Percentiles rank a stretch among this genome's conserved stretches.
Conservation (phyloP, 164 flowering plant genomes). For the Santalum album region DNA sequence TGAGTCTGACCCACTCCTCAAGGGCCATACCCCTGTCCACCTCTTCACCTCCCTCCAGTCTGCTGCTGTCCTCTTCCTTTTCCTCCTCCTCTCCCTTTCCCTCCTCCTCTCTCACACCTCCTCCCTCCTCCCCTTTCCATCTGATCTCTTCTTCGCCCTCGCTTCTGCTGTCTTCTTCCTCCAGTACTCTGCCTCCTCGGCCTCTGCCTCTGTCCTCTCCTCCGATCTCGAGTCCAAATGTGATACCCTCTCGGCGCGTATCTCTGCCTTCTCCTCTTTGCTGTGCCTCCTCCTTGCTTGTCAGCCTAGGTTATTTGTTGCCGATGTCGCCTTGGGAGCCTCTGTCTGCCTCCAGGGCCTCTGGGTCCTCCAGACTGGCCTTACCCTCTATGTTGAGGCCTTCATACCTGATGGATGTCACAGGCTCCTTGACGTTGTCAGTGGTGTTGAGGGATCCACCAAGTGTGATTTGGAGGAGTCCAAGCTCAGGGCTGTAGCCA, state of each 20-base stretch:
- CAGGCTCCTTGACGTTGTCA: conserved; percentile 63
- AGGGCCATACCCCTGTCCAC: conserved; percentile 76
- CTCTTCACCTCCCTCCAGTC: conserved; percentile 67
- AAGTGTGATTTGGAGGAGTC: conserved; percentile 87
- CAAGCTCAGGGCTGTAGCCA: conserved; percentile 63
- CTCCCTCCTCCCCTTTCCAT: conserved; percentile 55
- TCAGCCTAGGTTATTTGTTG: conserved; percentile 48
- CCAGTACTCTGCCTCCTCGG: conserved; percentile 38
- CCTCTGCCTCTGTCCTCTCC: conserved; percentile 47
- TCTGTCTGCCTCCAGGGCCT: conserved; percentile 65
- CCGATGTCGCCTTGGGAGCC: conserved; percentile 53
- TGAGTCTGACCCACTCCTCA: conserved; percentile 65
- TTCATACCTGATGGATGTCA: conserved; percentile 95
- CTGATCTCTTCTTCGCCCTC: conserved; percentile 61
- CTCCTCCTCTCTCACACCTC: conserved; percentile 58
- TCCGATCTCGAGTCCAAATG: conserved; percentile 72
- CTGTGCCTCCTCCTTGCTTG: conserved; percentile 49
- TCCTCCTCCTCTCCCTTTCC: conserved; percentile 50
- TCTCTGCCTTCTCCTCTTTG: conserved; percentile 44
- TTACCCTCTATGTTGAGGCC: conserved; percentile 75
- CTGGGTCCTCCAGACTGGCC: conserved; percentile 80
- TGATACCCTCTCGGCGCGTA: conserved; percentile 39
- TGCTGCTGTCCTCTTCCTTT: conserved; percentile 61
- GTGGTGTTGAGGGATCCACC: conserved; percentile 87
- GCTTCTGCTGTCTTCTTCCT: conserved; percentile 60